Evolutionary conservation across 73 alveolate species (phyloP).

Genomic region (Breviolum minutum): DNA sequence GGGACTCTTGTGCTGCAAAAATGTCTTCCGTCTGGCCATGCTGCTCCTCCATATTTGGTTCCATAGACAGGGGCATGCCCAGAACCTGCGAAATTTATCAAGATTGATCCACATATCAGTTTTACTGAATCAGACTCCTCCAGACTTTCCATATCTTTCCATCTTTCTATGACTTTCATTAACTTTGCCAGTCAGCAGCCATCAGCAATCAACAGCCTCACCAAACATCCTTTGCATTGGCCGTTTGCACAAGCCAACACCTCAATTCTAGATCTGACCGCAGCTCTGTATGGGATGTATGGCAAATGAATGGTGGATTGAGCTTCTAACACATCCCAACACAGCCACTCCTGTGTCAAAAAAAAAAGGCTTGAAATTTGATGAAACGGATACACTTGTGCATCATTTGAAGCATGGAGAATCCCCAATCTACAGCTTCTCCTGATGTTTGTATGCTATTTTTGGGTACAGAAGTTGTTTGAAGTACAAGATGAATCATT

Average conservation of each 20-base stretch:
- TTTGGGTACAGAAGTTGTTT: too few relatives aligned
- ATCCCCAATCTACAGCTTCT: too few relatives aligned
- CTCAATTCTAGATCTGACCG: not conserved
- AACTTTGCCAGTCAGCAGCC: not conserved
- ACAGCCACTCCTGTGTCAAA: slow-evolving; percentile 75
- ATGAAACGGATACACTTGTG: too few relatives aligned
- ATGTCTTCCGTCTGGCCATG: not conserved
- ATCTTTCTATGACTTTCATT: too few relatives aligned
- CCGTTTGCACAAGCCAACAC: slow-evolving; percentile 86
- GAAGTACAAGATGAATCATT: too few relatives aligned
- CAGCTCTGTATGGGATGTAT: not conserved
- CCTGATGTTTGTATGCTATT: too few relatives aligned
- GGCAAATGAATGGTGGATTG: not conserved
- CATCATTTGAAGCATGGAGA: too few relatives aligned
- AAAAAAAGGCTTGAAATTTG: not conserved
- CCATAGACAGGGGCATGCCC: slow-evolving; percentile 86
- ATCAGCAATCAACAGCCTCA: not conserved
- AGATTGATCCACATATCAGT: not conserved
- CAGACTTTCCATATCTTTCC: too few relatives aligned
- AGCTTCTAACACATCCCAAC: slow-evolving; percentile 69
- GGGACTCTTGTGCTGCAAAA: not conserved
- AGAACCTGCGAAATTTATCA: slow-evolving; percentile 8
- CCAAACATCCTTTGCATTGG: slow-evolving; percentile 93
- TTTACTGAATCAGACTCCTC: too few relatives aligned
- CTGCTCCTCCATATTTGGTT: slow-evolving; percentile 62